Conservation (phyloP, 371 early-diverging fungal genomes). For the Lichtheimia ramosa region DNA sequence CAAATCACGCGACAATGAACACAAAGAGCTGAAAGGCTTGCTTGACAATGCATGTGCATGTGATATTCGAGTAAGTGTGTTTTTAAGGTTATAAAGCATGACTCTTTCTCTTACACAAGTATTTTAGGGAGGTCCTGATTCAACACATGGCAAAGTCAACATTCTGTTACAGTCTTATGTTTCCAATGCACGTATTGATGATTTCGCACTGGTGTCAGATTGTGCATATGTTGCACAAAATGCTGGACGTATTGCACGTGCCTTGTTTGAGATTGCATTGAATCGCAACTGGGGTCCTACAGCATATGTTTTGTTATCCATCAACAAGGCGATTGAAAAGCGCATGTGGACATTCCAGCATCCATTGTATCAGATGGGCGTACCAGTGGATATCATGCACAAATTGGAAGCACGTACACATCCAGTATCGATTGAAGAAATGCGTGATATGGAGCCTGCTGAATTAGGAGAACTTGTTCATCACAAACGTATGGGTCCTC, state of each 20-base stretch:
- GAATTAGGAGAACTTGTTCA: conserved; percentile 90
- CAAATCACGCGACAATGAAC: conserved; percentile 86
- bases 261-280: conserved; percentile 92
- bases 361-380: conserved; percentile 84
- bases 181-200: conserved; percentile 77
- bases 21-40: conserved; percentile 74
- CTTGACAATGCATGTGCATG: conserved; percentile 75
- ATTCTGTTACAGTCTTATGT: conserved; percentile 89
- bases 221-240: conserved; percentile 92
- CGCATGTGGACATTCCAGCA: conserved; percentile 96
- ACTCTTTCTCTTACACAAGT: background rate
- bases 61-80: conserved; percentile 67
- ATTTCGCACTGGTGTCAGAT: conserved; percentile 94
- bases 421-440: conserved; percentile 61
- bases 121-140: conserved; percentile 59
- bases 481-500: conserved; percentile 77
- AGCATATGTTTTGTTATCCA: conserved; percentile 73
- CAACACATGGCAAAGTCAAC: conserved; percentile 87
- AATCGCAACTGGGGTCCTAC: conserved; percentile 90
- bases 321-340: conserved; percentile 89
- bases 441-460: conserved; percentile 82
- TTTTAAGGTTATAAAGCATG: background rate
- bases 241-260: conserved; percentile 91
- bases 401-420: conserved; percentile 71
- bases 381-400: conserved; percentile 73